Evolutionary conservation across 2,329 filamentous ascomycete genomes (phyloP), one percentile per base, ranked within the genome.

Genomic region (Verticillium nubilum): DNA sequence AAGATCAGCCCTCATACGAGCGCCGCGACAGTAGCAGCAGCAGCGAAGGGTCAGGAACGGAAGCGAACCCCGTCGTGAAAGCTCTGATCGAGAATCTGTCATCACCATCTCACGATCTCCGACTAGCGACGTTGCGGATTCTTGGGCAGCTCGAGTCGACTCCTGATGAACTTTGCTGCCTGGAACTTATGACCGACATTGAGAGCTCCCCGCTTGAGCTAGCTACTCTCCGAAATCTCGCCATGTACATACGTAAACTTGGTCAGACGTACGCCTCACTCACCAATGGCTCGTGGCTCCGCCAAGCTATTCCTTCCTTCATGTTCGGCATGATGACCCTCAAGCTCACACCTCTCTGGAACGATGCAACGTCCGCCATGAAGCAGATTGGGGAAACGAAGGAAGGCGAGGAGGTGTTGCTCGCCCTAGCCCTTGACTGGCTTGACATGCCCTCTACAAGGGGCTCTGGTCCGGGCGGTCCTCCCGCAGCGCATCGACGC

Each of bases 241-340:
- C 91, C 2, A 96, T 97, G 84, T 87, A 94, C 63, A 83, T 97
- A 58, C 89, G 94, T 54, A 92, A 91, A 67, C 80, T 97, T 52
- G 80, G 88, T 15, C 76, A 81, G 58, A 75, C 75, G 29, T 96
- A 95, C 69, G 74, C 82, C 5, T 78, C 82, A 26, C 70, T 88
- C 10, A 76, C 79, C 47, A 76, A 83, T 2, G 80, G 84, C 37
- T 83, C 83, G 1, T 90, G 88, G 85, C 76, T 96, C 64, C 80
- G 84, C 60, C 81, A 84, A 66, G 86, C 92, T 6, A 82, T 98
- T 29, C 90, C 93, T 0, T 82, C 85, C 0, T 98, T 93, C 68
- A 87, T 92, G 67, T 97, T 97, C 67, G 95, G 95, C 55, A 83
- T 97, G 73, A 81, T 98, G 61, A 95, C 93, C 0, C 86, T 96